Conservation (phyloP, 164 flowering plant species). For the Stephania yunnanensis region DNA sequence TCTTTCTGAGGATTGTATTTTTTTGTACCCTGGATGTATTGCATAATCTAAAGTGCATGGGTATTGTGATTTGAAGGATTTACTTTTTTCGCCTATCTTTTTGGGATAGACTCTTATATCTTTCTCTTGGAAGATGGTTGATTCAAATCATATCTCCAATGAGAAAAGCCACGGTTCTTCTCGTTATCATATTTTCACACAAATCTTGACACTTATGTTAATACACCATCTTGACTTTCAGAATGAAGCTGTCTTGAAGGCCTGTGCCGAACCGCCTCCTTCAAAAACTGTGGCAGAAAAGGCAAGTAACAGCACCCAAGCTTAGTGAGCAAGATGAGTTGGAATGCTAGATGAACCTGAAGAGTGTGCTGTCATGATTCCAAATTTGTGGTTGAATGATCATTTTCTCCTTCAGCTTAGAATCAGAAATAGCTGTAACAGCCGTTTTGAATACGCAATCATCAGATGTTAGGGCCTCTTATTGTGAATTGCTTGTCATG, state of each 20-base stretch:
- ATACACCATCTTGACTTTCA: constrained; percentile 11
- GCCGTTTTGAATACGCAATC: constrained; percentile 5
- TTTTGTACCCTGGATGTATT: too few relatives aligned
- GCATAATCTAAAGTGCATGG: not conserved
- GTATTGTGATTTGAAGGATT: not conserved
- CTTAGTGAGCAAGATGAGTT: constrained; percentile 6
- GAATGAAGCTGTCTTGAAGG: constrained; percentile 38
- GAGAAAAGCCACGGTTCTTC: not conserved
- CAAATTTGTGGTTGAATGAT: constrained; percentile 11
- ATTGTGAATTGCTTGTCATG: not conserved
- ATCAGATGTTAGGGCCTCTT: not conserved
- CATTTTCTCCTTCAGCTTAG: constrained; percentile 14
- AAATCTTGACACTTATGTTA: not conserved
- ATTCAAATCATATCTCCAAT: not conserved
- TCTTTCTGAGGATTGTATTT: too few relatives aligned
- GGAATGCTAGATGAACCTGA: constrained; percentile 7
- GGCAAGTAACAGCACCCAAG: not conserved
- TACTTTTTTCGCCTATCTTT: not conserved
- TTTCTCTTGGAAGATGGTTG: not conserved
- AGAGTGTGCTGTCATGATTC: constrained; percentile 6
- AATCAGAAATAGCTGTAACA: constrained; percentile 5
- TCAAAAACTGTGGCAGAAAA: constrained; percentile 16
- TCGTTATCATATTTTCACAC: too few relatives aligned
- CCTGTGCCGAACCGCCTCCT: constrained; percentile 32
- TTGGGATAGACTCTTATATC: not conserved